Evolutionary conservation across 352 stramenopile species (phyloP).

Genomic region (Salisapilia sapeloensis): DNA sequence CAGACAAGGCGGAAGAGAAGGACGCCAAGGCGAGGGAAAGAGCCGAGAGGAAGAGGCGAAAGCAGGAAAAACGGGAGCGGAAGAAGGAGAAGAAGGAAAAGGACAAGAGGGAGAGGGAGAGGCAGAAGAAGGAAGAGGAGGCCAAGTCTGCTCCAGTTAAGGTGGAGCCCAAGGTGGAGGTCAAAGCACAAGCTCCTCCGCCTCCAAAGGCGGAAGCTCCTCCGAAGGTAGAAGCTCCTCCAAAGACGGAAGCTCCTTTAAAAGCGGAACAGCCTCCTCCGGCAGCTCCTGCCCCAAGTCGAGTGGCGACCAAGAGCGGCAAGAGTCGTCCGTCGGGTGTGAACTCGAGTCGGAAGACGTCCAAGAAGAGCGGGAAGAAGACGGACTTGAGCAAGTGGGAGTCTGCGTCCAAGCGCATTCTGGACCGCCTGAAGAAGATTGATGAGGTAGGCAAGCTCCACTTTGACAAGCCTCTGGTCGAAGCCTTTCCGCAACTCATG

Average conservation of each 20-base stretch:
- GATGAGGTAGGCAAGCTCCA: conserved; percentile 68
- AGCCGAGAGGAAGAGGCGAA: conserved; percentile 49
- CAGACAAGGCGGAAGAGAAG: conserved; percentile 7
- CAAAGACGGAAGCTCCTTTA: not conserved
- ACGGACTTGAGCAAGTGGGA: conserved; percentile 63
- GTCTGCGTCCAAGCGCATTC: conserved; percentile 32
- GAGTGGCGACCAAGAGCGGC: not conserved
- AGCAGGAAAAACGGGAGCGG: conserved; percentile 54
- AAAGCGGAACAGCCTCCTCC: too few relatives aligned
- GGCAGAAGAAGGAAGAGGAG: conserved; percentile 35
- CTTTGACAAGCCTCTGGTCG: conserved; percentile 55
- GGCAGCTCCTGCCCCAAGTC: too few relatives aligned
- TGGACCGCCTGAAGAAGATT: conserved; percentile 60
- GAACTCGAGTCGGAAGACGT: conserved; percentile 7
- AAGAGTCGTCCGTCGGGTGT: not conserved
- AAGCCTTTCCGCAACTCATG: conserved; percentile 58
- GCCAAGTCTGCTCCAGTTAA: conserved; percentile 8
- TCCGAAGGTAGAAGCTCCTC: not conserved
- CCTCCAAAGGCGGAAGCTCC: not conserved
- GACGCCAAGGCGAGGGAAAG: conserved; percentile 41
- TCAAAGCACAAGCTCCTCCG: not conserved
- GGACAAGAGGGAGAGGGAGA: conserved; percentile 36
- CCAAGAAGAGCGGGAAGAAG: conserved; percentile 57
- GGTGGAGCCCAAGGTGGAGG: conserved; percentile 2
- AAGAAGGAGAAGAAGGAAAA: conserved; percentile 34